phyloP scores from a whole-genome alignment of 495 filamentous ascomycete species.

The Xylona heveae region DNA sequence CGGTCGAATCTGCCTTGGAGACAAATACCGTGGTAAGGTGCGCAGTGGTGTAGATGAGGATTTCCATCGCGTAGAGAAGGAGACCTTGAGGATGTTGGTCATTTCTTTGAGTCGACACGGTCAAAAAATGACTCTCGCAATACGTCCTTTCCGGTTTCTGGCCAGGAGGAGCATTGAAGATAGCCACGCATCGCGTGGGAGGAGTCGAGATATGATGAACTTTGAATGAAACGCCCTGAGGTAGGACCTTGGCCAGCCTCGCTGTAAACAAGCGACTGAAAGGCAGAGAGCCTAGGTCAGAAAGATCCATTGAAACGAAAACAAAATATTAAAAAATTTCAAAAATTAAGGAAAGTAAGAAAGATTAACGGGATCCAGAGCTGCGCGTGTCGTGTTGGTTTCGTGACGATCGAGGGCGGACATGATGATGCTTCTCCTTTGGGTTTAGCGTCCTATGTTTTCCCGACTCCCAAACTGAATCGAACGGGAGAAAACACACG shows the following conservation, averaged over 20 bases:
- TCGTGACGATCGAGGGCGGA: too few relatives aligned
- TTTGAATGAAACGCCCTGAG: conserved; percentile 43
- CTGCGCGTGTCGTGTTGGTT: too few relatives aligned
- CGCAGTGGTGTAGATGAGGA: conserved; percentile 45
- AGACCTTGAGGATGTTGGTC: conserved; percentile 21
- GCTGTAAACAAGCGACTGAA: too few relatives aligned
- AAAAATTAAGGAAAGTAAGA: conserved; percentile 5
- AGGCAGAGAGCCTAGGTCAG: too few relatives aligned
- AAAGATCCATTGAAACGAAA: too few relatives aligned
- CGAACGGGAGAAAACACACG: too few relatives aligned
- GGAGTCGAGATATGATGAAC: conserved; percentile 80
- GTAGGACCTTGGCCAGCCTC: conserved; percentile 47
- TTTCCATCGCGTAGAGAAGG: conserved; percentile 46
- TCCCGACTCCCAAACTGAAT: too few relatives aligned
- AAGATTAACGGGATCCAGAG: too few relatives aligned
- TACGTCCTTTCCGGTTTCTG: conserved; percentile 51
- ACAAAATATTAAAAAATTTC: conserved; percentile 10
- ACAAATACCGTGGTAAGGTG: conserved; percentile 77
- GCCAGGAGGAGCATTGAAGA: conserved; percentile 61
- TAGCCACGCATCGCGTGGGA: conserved; percentile 43
- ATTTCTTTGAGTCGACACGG: conserved; percentile 28
- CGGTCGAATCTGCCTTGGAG: conserved; percentile 92
- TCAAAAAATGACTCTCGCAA: conserved; percentile 72
- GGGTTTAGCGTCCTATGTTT: background rate
- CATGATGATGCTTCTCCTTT: background rate